Percentiles rank a stretch among this genome's conserved stretches.
Evolutionary conservation across 2,329 filamentous ascomycete genomes (phyloP).

Genomic region (Harringtonia lauricola): DNA sequence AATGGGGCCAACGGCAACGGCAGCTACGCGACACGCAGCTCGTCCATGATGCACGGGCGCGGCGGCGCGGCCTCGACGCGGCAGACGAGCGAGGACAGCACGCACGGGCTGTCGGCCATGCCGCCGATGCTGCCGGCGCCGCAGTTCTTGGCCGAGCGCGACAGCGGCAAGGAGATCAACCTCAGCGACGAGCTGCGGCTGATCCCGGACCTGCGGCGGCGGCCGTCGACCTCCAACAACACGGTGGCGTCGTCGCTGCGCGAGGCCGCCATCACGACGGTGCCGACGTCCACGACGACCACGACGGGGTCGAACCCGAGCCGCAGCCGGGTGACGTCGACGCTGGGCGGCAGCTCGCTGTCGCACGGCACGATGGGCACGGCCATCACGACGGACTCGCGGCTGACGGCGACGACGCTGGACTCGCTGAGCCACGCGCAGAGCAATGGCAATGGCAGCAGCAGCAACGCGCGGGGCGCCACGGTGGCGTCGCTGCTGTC

Average conservation of each 20-base stretch:
- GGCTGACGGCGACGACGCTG: conserved; percentile 6
- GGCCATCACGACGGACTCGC: too few relatives aligned
- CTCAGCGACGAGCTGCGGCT: conserved; percentile 10
- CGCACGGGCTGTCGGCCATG: conserved; percentile 6
- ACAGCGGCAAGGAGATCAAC: conserved; percentile 9
- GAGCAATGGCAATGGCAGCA: not conserved
- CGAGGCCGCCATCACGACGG: conserved; percentile 2
- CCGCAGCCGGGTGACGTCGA: conserved; percentile 8
- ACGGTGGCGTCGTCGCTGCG: conserved; percentile 9
- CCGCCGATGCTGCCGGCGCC: conserved; percentile 10
- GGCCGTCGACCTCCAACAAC: conserved; percentile 17
- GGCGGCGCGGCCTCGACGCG: not conserved
- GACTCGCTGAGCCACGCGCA: not conserved
- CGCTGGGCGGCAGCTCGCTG: conserved; percentile 5
- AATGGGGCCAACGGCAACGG: not conserved
- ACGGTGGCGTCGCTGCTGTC: conserved; percentile 1
- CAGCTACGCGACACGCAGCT: not conserved
- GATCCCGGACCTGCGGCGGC: conserved; percentile 11
- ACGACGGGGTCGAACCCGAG: not conserved
- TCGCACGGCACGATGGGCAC: not conserved
- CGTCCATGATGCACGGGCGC: conserved; percentile 1
- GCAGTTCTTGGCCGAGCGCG: conserved; percentile 11
- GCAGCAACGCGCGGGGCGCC: conserved; percentile 2
- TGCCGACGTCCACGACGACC: not conserved
- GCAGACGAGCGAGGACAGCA: conserved; percentile 2